Evolutionary conservation across 2,329 filamentous ascomycete species (phyloP).

Genomic region (Cladosporium phlei): DNA sequence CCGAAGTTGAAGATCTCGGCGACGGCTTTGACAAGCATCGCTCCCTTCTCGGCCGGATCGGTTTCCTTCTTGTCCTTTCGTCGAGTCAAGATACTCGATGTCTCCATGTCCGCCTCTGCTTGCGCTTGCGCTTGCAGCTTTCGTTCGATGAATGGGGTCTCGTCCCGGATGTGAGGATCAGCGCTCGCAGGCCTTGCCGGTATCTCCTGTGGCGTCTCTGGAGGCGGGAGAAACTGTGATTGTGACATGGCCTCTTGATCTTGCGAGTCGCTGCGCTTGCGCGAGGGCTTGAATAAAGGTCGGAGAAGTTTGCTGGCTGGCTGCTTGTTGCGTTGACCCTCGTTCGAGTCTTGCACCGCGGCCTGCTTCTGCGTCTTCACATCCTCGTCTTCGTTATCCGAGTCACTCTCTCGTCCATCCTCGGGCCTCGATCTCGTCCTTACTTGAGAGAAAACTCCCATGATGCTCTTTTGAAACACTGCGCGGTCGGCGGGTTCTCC

Average conservation of each 20-base stretch:
- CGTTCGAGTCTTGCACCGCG: conserved; percentile 13
- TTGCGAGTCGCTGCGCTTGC: conserved; percentile 32
- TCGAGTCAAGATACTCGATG: conserved; percentile 21
- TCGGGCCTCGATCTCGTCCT: conserved; percentile 77
- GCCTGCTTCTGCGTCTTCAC: conserved; percentile 14
- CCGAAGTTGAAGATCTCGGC: conserved; percentile 74
- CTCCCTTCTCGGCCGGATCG: background rate
- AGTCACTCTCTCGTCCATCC: conserved; percentile 67
- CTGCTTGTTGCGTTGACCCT: conserved; percentile 52
- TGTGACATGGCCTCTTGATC: conserved; percentile 28
- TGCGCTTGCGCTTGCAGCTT: conserved; percentile 45
- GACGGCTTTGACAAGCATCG: conserved; percentile 12
- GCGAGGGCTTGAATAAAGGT: conserved; percentile 57
- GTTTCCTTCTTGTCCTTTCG: background rate
- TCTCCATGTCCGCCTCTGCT: conserved; percentile 24
- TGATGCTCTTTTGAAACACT: conserved; percentile 91
- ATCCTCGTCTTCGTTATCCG: conserved; percentile 20
- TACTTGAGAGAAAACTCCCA: conserved; percentile 84
- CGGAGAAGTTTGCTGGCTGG: conserved; percentile 63
- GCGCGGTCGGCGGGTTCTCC: conserved; percentile 48
- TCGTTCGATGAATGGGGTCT: conserved; percentile 69
- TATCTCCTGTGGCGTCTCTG: conserved; percentile 16
- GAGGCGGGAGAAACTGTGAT: conserved; percentile 27
- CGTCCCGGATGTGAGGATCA: conserved; percentile 38
- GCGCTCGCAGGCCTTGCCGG: conserved; percentile 18